These are phyloP conservation scores for Puccinia coronata DNA, from an alignment of 1,284 basidiomycete genomes.

Conservation along the genomic window DNA sequence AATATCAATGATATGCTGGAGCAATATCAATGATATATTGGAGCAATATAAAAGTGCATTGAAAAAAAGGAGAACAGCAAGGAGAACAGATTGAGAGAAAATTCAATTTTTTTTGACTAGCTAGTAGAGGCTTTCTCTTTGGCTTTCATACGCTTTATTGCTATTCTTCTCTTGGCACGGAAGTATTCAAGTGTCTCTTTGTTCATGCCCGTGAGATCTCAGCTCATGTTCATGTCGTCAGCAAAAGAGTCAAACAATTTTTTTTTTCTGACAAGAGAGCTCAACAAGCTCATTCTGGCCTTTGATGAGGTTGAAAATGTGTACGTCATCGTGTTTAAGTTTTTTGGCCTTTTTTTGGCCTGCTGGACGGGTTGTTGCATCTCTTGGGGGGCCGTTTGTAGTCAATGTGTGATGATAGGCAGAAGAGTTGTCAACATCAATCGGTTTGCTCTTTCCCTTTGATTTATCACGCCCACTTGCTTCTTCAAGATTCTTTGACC, in stretches of 20 bases:
- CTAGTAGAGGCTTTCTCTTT: not conserved
- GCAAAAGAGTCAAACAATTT: not conserved
- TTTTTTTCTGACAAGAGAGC: not conserved
- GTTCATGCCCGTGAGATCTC: not conserved
- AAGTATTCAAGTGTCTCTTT: not conserved
- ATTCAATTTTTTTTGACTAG: not conserved
- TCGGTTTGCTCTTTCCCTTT: too few species aligned
- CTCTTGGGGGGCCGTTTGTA: too few species aligned
- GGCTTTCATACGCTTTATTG: not conserved
- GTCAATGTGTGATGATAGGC: too few species aligned
- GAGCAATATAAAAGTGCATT: too few species aligned
- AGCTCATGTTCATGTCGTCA: not conserved
- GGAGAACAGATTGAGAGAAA: too few species aligned
- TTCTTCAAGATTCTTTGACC: too few species aligned
- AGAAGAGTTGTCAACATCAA: too few species aligned
- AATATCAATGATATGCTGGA: too few species aligned
- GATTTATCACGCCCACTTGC: too few species aligned
- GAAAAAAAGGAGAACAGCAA: too few species aligned
- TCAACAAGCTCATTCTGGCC: not conserved
- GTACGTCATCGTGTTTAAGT: not conserved
- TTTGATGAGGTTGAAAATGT: slow-evolving; percentile 1
- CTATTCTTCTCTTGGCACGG: slow-evolving; percentile 2
- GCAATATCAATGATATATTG: too few species aligned
- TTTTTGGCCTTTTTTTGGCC: not conserved
- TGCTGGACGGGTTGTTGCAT: not conserved